These are phyloP conservation scores for Takashimella tepidaria DNA, from an alignment of 1,284 basidiomycete genomes.

Conservation along the genomic window DNA sequence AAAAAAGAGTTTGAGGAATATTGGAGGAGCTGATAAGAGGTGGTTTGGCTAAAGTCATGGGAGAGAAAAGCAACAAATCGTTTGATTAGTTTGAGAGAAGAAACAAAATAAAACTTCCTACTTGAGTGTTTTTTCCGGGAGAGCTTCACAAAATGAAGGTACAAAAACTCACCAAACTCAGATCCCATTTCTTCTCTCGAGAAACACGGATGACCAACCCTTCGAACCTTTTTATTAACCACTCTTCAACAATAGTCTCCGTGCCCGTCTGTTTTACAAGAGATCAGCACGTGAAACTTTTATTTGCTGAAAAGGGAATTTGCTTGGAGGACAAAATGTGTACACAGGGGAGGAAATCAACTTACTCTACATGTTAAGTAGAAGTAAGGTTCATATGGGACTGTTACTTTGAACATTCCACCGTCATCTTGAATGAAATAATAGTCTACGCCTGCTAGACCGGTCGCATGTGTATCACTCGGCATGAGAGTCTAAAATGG, in stretches of 20 bases:
- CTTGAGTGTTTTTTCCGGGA: neutral
- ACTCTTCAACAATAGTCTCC: constrained; percentile 91
- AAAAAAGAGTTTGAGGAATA: constrained; percentile 86
- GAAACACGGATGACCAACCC: constrained; percentile 73
- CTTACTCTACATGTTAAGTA: constrained; percentile 81
- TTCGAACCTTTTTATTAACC: constrained; percentile 90
- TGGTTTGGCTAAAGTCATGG: constrained; percentile 71
- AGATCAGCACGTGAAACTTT: constrained; percentile 9
- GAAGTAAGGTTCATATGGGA: constrained; percentile 93
- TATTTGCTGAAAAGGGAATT: neutral
- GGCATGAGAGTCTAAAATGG: constrained; percentile 67
- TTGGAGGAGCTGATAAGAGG: constrained; percentile 80
- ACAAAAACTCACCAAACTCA: constrained; percentile 58
- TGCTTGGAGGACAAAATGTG: neutral
- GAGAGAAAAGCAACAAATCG: neutral
- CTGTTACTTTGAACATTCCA: constrained; percentile 89
- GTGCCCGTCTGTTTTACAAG: constrained; percentile 66
- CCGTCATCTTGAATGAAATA: constrained; percentile 99
- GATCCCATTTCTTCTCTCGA: constrained; percentile 85
- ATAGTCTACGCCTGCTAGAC: constrained; percentile 87
- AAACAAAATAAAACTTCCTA: neutral
- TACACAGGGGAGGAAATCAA: constrained; percentile 11
- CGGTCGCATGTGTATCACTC: constrained; percentile 71
- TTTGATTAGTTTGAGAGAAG: constrained; percentile 1
- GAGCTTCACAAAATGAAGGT: too few species aligned